Evolutionary conservation across 768 basidiomycete species (phyloP).

Genomic region (Megacollybia marginata): DNA sequence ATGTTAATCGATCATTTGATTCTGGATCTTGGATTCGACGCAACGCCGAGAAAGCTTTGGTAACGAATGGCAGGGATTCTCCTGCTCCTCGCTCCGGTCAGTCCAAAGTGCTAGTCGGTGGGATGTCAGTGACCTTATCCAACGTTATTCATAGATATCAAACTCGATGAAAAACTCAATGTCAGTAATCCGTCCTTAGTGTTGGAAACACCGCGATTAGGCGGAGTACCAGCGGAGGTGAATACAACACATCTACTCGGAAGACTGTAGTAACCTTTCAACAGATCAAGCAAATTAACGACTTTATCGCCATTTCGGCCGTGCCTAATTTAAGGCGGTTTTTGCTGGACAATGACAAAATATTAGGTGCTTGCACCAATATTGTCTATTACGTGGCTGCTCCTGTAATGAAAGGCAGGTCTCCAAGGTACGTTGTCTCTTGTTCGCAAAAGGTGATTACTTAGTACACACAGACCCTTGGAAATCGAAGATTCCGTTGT

Average conservation of each 20-base stretch:
- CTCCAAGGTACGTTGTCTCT: constrained; percentile 40
- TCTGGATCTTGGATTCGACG: constrained; percentile 77
- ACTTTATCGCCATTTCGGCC: constrained; percentile 60
- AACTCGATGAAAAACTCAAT: constrained; percentile 57
- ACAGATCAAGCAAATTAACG: constrained; percentile 46
- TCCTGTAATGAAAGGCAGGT: constrained; percentile 72
- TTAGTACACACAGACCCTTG: constrained; percentile 49
- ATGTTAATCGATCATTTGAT: constrained; percentile 68
- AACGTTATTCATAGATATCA: constrained; percentile 23
- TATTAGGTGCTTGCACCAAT: constrained; percentile 71
- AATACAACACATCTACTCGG: constrained; percentile 3
- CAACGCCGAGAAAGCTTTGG: constrained; percentile 51
- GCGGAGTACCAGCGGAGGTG: constrained; percentile 44
- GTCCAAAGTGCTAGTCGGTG: constrained; percentile 3
- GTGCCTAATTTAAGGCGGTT: constrained; percentile 75
- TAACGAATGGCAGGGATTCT: constrained; percentile 64
- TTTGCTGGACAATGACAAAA: constrained; percentile 78
- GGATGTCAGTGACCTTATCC: background rate
- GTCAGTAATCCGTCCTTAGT: constrained; percentile 33
- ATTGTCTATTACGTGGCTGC: constrained; percentile 79
- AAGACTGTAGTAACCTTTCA: constrained; percentile 1
- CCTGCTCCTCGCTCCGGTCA: constrained; percentile 52
- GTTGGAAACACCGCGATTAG: constrained; percentile 22
- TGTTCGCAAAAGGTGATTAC: background rate
- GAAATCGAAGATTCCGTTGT: constrained; percentile 67